These are phyloP conservation scores for Umbelopsis vinacea DNA, from an alignment of 192 early-diverging fungal genomes.

Conservation along the genomic window DNA sequence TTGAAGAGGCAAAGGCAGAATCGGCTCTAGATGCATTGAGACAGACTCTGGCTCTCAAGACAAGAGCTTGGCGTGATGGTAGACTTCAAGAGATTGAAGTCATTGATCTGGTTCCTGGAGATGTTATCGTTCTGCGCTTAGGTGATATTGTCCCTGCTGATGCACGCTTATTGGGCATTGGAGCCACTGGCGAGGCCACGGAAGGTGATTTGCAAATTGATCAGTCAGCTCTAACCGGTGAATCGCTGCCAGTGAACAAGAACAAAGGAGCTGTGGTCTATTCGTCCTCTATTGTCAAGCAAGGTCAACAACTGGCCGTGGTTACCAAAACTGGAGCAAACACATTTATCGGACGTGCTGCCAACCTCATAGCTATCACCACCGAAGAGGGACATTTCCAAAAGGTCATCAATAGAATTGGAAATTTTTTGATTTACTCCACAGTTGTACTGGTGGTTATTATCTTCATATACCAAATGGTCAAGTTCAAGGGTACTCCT, in stretches of 20 bases:
- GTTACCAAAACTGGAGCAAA: conserved; percentile 89
- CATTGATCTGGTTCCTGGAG: conserved; percentile 81
- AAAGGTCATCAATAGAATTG: conserved; percentile 89
- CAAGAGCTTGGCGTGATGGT: conserved; percentile 77
- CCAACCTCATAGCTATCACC: conserved; percentile 87
- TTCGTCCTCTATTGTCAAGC: conserved; percentile 91
- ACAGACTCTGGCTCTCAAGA: conserved; percentile 89
- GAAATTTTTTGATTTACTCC: conserved; percentile 88
- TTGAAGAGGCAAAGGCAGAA: conserved; percentile 91
- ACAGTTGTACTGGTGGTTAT: conserved; percentile 74
- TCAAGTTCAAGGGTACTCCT: conserved; percentile 50
- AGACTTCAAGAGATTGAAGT: conserved; percentile 73
- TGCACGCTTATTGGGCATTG: conserved; percentile 74
- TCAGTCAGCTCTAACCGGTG: conserved; percentile 91
- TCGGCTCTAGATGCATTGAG: conserved; percentile 90
- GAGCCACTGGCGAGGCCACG: conserved; percentile 72
- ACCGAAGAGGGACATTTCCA: conserved; percentile 95
- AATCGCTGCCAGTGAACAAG: conserved; percentile 87
- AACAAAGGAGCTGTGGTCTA: conserved; percentile 81
- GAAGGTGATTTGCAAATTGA: conserved; percentile 85
- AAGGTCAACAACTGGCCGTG: conserved; percentile 89
- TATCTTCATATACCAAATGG: conserved; percentile 72
- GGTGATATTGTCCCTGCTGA: conserved; percentile 96
- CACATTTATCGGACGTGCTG: conserved; percentile 92
- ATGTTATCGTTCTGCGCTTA: conserved; percentile 84